Evolutionary conservation across 176 grass and related monocot genomes (phyloP).

Genomic region (Rhipidocladum racemiflorum): DNA sequence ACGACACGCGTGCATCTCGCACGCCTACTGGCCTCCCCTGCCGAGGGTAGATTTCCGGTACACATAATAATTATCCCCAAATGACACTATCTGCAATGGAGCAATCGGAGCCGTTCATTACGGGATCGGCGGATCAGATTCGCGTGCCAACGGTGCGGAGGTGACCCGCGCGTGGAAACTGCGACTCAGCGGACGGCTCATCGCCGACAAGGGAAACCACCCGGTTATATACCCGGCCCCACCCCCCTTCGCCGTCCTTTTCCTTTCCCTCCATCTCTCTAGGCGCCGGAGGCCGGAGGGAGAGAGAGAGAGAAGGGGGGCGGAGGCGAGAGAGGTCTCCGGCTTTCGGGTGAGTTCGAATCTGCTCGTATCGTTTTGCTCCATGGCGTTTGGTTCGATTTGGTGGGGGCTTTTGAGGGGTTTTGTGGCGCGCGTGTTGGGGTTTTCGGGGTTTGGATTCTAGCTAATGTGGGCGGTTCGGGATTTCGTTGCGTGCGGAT

Average conservation of each 20-base stretch:
- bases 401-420: background rate
- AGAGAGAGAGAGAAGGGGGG: background rate
- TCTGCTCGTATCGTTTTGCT: background rate
- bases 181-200: too few relatives aligned
- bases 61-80: background rate
- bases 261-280: constrained; percentile 12
- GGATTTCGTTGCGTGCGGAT: background rate
- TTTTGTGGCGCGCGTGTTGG: background rate
- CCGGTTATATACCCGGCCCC: background rate
- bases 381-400: background rate
- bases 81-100: background rate
- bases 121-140: background rate
- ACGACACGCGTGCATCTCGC: background rate
- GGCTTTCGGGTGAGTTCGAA: constrained; percentile 2
- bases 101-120: background rate
- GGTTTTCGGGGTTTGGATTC: background rate
- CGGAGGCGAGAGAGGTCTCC: background rate
- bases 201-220: too few relatives aligned
- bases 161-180: background rate
- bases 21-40: too few relatives aligned
- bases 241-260: background rate
- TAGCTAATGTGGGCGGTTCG: background rate
- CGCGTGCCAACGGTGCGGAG: background rate
- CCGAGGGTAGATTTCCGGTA: background rate
- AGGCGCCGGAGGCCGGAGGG: background rate